These are phyloP conservation scores for Aspergillus kassunensis DNA, from an alignment of 495 filamentous ascomycete genomes.

Conservation along the genomic window DNA sequence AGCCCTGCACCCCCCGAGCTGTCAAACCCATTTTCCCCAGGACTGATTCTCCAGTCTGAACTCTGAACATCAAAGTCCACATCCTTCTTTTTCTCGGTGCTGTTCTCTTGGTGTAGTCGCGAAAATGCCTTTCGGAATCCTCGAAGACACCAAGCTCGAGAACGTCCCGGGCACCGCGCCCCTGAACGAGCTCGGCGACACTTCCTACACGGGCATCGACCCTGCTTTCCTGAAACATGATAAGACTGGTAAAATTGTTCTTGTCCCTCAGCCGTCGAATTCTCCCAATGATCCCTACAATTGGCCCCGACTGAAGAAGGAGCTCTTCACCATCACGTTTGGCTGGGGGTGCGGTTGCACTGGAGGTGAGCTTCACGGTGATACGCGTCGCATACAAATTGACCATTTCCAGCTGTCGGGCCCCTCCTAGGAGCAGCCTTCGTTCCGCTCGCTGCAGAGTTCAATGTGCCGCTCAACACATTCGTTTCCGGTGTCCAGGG, in stretches of 20 bases:
- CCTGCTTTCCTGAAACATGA: slow-evolving; percentile 39
- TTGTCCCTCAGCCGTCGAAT: slow-evolving; percentile 46
- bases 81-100: not conserved
- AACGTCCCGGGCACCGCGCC: slow-evolving; percentile 59
- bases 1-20: slow-evolving; percentile 5
- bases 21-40: not conserved
- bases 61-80: not conserved
- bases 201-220: slow-evolving; percentile 30
- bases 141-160: slow-evolving; percentile 57
- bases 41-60: too few species aligned
- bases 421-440: slow-evolving; percentile 34
- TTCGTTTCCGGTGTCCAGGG: slow-evolving; percentile 34
- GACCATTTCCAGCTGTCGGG: slow-evolving; percentile 29
- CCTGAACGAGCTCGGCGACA: slow-evolving; percentile 21
- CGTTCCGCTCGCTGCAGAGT: slow-evolving; percentile 31
- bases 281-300: slow-evolving; percentile 48
- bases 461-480: slow-evolving; percentile 29
- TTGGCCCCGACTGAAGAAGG: slow-evolving; percentile 43
- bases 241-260: slow-evolving; percentile 38
- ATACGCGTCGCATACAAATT: not conserved
- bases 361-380: slow-evolving; percentile 29
- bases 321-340: slow-evolving; percentile 33
- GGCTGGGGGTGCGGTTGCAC: slow-evolving; percentile 36
- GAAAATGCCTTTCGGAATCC: slow-evolving; percentile 68
- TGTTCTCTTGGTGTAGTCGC: not conserved